Percentiles rank a stretch among this genome's conserved stretches.
phyloP scores from a whole-genome alignment of 495 filamentous ascomycete genomes.

The Hyaloscypha hepaticicola region DNA sequence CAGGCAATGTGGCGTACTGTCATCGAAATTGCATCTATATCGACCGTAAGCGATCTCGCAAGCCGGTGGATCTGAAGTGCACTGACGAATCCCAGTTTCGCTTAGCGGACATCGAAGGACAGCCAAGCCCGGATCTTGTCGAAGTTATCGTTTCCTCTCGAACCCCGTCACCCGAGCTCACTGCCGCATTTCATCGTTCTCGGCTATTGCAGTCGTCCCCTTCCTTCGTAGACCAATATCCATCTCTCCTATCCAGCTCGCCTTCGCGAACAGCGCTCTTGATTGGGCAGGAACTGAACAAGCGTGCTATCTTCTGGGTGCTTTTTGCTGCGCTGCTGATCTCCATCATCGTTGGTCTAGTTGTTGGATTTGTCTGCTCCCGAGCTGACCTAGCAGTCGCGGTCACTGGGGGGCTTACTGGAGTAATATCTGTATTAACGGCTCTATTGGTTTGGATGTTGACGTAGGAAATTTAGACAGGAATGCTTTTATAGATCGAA shows the following conservation, averaged over 20 bases:
- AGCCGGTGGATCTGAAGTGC: not conserved
- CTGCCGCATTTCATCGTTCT: not conserved
- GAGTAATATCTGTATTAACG: not conserved
- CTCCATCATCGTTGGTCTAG: not conserved
- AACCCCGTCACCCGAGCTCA: not conserved
- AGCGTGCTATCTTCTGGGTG: not conserved
- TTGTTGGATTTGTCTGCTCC: conserved; percentile 1
- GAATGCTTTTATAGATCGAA: too few species aligned
- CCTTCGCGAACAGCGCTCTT: not conserved
- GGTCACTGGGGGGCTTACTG: not conserved
- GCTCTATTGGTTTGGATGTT: conserved; percentile 25
- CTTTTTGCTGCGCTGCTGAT: not conserved
- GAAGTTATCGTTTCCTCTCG: conserved; percentile 4
- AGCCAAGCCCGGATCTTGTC: not conserved
- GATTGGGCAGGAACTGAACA: not conserved
- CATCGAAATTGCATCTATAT: conserved; percentile 2
- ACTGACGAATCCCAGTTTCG: conserved; percentile 5
- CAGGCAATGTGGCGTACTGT: not conserved
- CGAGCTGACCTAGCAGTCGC: not conserved
- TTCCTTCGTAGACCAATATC: not conserved
- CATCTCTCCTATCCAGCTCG: not conserved
- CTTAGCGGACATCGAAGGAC: not conserved
- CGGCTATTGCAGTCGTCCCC: not conserved
- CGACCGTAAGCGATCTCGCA: not conserved
- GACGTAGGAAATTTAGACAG: not conserved